A percentile compares a stretch with the other conserved stretches of the same genome.
These are phyloP conservation scores for Thamnidium elegans DNA, from an alignment of 192 early-diverging fungal species.

Conservation along the genomic window DNA sequence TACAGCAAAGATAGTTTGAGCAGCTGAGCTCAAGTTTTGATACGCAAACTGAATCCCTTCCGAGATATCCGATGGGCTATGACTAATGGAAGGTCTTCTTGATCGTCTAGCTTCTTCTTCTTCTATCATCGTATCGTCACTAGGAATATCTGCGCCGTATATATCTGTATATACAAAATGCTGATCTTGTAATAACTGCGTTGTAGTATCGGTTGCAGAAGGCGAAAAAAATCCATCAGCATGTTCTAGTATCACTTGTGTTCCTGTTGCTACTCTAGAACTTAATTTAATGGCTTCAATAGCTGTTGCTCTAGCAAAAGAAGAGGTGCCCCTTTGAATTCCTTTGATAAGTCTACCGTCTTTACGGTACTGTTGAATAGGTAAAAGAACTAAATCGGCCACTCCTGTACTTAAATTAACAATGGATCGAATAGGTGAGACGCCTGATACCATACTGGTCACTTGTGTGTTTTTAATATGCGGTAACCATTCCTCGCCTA, in stretches of 20 bases:
- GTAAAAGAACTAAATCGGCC: slow-evolving; percentile 87
- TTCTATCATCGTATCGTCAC: background rate
- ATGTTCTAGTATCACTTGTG: slow-evolving; percentile 86
- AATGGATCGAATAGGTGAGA: slow-evolving; percentile 83
- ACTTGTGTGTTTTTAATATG: slow-evolving; percentile 92
- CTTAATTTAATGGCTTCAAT: slow-evolving; percentile 89
- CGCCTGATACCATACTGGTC: slow-evolving; percentile 83
- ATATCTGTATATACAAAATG: slow-evolving; percentile 8
- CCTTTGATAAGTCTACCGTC: slow-evolving; percentile 90
- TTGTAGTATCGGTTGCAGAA: background rate
- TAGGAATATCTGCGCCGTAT: slow-evolving; percentile 3
- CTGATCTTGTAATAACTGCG: background rate
- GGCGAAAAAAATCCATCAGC: slow-evolving; percentile 76
- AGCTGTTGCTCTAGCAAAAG: slow-evolving; percentile 87
- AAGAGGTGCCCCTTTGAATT: slow-evolving; percentile 81
- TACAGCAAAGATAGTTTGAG: slow-evolving; percentile 86
- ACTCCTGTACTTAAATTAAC: slow-evolving; percentile 90
- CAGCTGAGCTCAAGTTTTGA: slow-evolving; percentile 75
- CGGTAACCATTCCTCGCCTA: slow-evolving; percentile 81
- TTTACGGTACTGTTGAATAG: slow-evolving; percentile 88
- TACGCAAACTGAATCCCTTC: slow-evolving; percentile 75
- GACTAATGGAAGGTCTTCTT: background rate
- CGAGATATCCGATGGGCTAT: slow-evolving; percentile 14
- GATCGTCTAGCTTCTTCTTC: background rate
- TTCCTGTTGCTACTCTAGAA: slow-evolving; percentile 82